Conservation (phyloP, 2,329 filamentous ascomycete genomes). For the Penicillium sp. region DNA sequence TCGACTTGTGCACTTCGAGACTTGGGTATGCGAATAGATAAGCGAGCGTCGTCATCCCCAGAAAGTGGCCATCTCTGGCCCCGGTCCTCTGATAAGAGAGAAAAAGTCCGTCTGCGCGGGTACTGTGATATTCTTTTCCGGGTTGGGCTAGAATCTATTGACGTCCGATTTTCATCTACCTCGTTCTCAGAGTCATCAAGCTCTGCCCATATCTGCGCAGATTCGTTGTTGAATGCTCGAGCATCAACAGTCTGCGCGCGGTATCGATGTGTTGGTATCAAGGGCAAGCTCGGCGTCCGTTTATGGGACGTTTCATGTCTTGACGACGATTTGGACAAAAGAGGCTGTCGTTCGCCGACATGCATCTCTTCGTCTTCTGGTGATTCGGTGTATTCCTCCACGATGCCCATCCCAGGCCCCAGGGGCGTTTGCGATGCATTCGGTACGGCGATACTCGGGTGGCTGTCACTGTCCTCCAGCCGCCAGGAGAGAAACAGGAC, state of each 20-base stretch:
- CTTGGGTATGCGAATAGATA: not conserved
- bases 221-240: constrained; percentile 58
- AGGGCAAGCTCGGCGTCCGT: constrained; percentile 32
- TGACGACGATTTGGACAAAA: constrained; percentile 27
- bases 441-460: constrained; percentile 31
- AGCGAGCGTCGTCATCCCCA: not conserved
- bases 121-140: not conserved
- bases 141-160: constrained; percentile 1
- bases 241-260: constrained; percentile 51
- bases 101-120: constrained; percentile 10
- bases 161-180: constrained; percentile 2
- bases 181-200: constrained; percentile 66
- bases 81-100: constrained; percentile 1
- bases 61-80: constrained; percentile 2
- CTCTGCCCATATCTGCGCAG: constrained; percentile 82
- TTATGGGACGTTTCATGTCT: constrained; percentile 26
- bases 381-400: constrained; percentile 51
- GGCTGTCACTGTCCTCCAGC: constrained; percentile 61
- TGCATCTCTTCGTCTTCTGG: constrained; percentile 38
- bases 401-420: constrained; percentile 75
- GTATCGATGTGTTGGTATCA: constrained; percentile 29
- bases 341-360: constrained; percentile 36
- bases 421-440: constrained; percentile 64
- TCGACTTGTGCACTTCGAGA: not conserved
- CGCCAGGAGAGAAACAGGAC: constrained; percentile 93